A percentile compares a stretch with the other conserved stretches of the same genome.
Evolutionary conservation across 2,329 filamentous ascomycete genomes (phyloP).

Genomic region (Nakataea oryzae): DNA sequence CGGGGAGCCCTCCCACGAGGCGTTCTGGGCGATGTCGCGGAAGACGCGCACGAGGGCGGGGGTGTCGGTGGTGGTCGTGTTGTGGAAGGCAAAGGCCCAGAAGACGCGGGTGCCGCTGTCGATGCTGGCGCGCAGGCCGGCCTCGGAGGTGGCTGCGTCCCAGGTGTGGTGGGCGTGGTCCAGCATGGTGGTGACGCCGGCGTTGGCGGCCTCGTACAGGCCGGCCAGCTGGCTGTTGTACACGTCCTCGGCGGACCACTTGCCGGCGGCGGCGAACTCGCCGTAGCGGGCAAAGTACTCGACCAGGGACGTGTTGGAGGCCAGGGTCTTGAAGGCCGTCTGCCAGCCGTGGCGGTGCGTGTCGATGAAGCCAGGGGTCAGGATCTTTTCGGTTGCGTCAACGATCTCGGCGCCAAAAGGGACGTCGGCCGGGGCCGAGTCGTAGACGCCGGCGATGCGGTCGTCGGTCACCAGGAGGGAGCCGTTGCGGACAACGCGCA

Average conservation of each 20-base stretch:
- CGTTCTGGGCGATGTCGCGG: conserved; percentile 20
- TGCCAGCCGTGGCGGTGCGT: conserved; percentile 48
- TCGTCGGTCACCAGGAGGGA: conserved; percentile 28
- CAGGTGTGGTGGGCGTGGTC: conserved; percentile 42
- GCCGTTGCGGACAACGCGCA: conserved; percentile 26
- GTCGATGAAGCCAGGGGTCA: conserved; percentile 45
- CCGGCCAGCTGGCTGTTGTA: conserved; percentile 35
- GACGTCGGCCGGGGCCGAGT: not conserved
- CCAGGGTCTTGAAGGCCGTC: conserved; percentile 41
- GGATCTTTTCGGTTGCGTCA: conserved; percentile 39
- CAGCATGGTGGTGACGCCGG: conserved; percentile 39
- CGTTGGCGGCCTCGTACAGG: conserved; percentile 38
- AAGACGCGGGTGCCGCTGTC: conserved; percentile 37
- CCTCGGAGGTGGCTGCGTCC: conserved; percentile 27
- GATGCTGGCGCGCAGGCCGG: conserved; percentile 33
- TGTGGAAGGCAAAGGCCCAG: conserved; percentile 32
- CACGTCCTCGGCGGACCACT: conserved; percentile 30
- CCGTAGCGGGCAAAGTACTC: conserved; percentile 35
- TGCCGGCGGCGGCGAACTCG: conserved; percentile 17
- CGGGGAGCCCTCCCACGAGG: conserved; percentile 14
- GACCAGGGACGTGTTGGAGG: conserved; percentile 35
- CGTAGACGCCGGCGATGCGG: conserved; percentile 22
- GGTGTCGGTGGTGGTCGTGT: conserved; percentile 20
- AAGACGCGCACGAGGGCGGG: conserved; percentile 28
- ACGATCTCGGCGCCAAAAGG: conserved; percentile 21